Conservation (phyloP, 23 red algal genomes). For the Gracilaria vermiculophylla region DNA sequence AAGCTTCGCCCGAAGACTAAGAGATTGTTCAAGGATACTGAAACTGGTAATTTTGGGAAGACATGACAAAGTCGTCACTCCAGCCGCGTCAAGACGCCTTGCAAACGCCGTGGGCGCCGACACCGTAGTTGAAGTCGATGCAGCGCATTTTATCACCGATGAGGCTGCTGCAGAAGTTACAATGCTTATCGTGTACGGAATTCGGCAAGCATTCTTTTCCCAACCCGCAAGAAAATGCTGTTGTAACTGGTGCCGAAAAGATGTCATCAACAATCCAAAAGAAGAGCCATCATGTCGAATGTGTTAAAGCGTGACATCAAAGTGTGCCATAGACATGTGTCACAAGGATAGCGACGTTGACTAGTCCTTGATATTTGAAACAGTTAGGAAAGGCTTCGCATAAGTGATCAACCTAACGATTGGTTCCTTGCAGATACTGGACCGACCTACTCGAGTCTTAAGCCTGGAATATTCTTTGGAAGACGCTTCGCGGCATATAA, state of each 20-base stretch:
- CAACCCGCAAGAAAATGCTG: conserved; percentile 15
- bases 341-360: too few species aligned
- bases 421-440: not conserved
- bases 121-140: conserved; percentile 57
- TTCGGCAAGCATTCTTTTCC: conserved; percentile 52
- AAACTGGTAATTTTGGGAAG: conserved; percentile 61
- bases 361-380: too few species aligned
- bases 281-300: conserved; percentile 15
- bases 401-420: not conserved
- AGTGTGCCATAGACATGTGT: too few species aligned
- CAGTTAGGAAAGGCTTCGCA: too few species aligned
- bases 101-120: conserved; percentile 50
- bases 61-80: conserved; percentile 67
- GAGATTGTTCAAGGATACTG: conserved; percentile 23
- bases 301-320: not conserved
- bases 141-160: conserved; percentile 75
- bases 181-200: conserved; percentile 35
- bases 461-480: too few species aligned
- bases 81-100: conserved; percentile 54
- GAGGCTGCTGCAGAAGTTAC: conserved; percentile 61
- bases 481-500: too few species aligned
- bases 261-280: not conserved
- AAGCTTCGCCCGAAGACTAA: conserved; percentile 3
- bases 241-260: conserved; percentile 40
- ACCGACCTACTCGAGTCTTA: not conserved